Base-by-base conservation (phyloP, 1,139 yeast species). In the Arxiozyma slooffiae region DNA sequence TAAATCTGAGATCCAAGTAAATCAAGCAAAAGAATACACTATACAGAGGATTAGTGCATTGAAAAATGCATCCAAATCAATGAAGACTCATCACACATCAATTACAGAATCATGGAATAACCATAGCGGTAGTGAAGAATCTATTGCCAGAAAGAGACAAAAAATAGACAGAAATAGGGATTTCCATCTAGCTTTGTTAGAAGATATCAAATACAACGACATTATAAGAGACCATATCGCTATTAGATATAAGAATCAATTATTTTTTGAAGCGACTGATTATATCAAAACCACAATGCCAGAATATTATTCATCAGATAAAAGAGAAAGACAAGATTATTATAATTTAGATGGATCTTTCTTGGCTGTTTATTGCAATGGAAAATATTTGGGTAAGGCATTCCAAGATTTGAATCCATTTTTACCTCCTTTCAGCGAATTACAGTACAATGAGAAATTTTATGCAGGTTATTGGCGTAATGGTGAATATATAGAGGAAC, bases 221-320 rank as follows among this genome's bases (percentile, higher is more conserved):
- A 55, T 85, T 11, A 69, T 78, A 2, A 74, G 98, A 53, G 97
- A 89, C 62, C 88, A 94, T 58, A 83, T 87, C 50, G 96, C 97
- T 1, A 86, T 92, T 48, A 77, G 85, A 59, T 89, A 85, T 67
- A 86, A 84, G 61, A 84, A 79, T 53, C 82, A 82, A 46, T 69
- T 88, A 39, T 89, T 81, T 68, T 89, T 82, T 65, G 99, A 94
- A 65, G 88, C 85, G 57, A 82, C 80, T 52, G 97, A 92, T 64
- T 92, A 88, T 61, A 80, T 86, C 9, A 75, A 83, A 23, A 81
- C 94, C 0, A 84, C 67, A 18, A 62, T 82, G 47, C 67, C 66
- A 2, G 67, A 65, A 46, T 64, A 63, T 49, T 59, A 61, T 45
- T 58, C 65, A 7, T 52, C 62, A 7, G 60, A 60, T 51, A 58